phyloP scores from a whole-genome alignment of 108 stramenopile genomes.

The Fistulifera pelliculosa region DNA sequence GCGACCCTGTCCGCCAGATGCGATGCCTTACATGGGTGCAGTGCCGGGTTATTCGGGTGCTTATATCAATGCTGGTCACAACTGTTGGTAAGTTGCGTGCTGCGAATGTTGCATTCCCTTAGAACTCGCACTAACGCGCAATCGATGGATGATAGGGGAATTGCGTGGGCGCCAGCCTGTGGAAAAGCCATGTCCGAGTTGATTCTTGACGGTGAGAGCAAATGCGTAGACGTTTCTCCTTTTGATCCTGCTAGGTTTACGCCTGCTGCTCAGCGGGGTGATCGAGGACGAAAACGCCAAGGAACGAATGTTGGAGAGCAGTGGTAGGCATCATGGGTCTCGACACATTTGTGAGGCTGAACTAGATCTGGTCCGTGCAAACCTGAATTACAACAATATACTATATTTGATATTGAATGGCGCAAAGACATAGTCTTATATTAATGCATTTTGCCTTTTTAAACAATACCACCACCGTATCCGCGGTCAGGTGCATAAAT shows the following conservation, averaged over 20 bases:
- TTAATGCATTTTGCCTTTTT: constrained; percentile 13
- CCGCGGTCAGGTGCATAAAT: constrained; percentile 81
- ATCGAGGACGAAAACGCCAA: constrained; percentile 62
- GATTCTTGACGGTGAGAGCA: constrained; percentile 59
- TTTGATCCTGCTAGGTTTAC: constrained; percentile 75
- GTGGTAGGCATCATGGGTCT: constrained; percentile 63
- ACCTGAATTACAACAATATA: no score
- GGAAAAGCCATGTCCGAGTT: constrained; percentile 86
- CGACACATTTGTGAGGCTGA: no score
- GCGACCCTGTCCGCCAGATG: constrained; percentile 85
- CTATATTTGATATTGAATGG: no score
- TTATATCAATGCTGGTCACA: constrained; percentile 91
- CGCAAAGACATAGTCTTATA: no score
- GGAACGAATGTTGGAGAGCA: constrained; percentile 71
- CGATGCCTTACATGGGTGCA: constrained; percentile 85
- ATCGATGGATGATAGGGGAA: constrained; percentile 33
- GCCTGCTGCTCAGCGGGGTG: constrained; percentile 26
- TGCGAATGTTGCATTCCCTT: background rate
- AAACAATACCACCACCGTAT: constrained; percentile 87
- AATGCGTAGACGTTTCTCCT: constrained; percentile 43
- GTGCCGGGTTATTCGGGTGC: constrained; percentile 76
- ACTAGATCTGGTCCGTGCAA: no score
- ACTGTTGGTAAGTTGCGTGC: constrained; percentile 71
- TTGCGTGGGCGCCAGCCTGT: constrained; percentile 92
- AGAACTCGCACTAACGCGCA: background rate